Conservation (phyloP, 768 basidiomycete species). For the Termitomyces bulborhizus region DNA sequence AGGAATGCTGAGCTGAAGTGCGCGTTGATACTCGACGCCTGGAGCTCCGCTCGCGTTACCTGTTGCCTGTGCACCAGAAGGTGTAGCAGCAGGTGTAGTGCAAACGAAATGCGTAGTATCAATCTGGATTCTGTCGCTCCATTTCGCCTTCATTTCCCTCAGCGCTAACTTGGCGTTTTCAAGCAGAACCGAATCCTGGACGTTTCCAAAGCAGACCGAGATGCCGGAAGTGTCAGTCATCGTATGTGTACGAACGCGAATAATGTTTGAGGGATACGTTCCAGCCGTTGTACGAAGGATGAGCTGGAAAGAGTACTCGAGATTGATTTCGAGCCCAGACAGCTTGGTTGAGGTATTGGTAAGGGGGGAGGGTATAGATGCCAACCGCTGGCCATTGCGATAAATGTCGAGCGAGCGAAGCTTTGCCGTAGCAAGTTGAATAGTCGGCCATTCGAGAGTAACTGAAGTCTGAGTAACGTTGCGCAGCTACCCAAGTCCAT, state of each 20-base stretch:
- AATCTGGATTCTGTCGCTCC: slow-evolving; percentile 91
- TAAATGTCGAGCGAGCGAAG: slow-evolving; percentile 89
- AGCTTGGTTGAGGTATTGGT: slow-evolving; percentile 87
- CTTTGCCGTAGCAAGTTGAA: slow-evolving; percentile 81
- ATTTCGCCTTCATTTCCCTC: slow-evolving; percentile 80
- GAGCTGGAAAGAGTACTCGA: slow-evolving; percentile 92
- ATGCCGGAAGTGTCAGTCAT: slow-evolving; percentile 95
- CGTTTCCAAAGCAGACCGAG: slow-evolving; percentile 89
- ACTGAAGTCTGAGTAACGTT: slow-evolving; percentile 97
- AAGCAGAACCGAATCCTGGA: slow-evolving; percentile 68
- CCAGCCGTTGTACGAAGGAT: slow-evolving; percentile 91
- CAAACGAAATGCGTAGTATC: slow-evolving; percentile 99
- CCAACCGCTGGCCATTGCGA: slow-evolving; percentile 84
- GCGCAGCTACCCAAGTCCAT: slow-evolving; percentile 48
- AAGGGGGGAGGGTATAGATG: slow-evolving; percentile 74
- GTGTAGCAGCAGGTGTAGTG: slow-evolving; percentile 76
- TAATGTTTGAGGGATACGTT: slow-evolving; percentile 77
- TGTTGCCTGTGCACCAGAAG: slow-evolving; percentile 47
- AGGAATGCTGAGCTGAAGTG: slow-evolving; percentile 88
- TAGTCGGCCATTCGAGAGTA: slow-evolving; percentile 89
- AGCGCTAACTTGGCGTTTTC: slow-evolving; percentile 80
- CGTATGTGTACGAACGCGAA: slow-evolving; percentile 85
- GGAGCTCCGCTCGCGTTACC: slow-evolving; percentile 54
- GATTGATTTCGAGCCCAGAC: slow-evolving; percentile 73
- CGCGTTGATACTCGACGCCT: slow-evolving; percentile 90